Conservation (phyloP, 768 basidiomycete species). For the Termitomyces sp. region DNA sequence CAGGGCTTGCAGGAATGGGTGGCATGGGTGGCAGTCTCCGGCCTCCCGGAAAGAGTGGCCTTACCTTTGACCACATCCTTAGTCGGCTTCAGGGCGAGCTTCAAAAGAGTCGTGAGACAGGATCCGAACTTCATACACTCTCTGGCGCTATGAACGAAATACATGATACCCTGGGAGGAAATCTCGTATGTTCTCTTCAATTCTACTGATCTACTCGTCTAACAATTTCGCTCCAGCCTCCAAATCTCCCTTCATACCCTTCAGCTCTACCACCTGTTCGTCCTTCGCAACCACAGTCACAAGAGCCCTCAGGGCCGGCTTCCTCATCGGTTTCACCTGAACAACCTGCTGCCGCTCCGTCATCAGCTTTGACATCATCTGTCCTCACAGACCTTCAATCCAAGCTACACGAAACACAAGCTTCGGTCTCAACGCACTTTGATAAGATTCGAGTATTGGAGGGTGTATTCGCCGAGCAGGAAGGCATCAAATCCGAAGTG, state of each 20-base stretch:
- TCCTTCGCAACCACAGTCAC: constrained; percentile 18
- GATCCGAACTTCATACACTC: constrained; percentile 75
- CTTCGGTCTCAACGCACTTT: constrained; percentile 68
- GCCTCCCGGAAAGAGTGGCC: constrained; percentile 75
- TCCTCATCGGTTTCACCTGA: constrained; percentile 15
- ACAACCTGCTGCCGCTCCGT: constrained; percentile 15
- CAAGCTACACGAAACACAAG: constrained; percentile 83
- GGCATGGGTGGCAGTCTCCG: constrained; percentile 72
- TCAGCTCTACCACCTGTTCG: constrained; percentile 63
- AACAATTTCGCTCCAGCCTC: constrained; percentile 36
- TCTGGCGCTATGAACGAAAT: constrained; percentile 85
- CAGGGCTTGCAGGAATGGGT: constrained; percentile 65
- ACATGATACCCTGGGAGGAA: constrained; percentile 84
- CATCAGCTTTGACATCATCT: constrained; percentile 20
- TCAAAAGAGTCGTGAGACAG: constrained; percentile 93
- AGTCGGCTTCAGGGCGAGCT: constrained; percentile 87
- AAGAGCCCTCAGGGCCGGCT: constrained; percentile 19
- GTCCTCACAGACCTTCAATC: constrained; percentile 62
- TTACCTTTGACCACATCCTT: constrained; percentile 91
- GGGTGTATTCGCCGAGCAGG: constrained; percentile 77
- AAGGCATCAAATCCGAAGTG: constrained; percentile 76
- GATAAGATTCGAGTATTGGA: constrained; percentile 84
- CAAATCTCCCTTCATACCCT: constrained; percentile 60
- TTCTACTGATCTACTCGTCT: not conserved
- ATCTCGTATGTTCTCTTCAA: constrained; percentile 47